Base-by-base conservation (phyloP, 495 filamentous ascomycete genomes). In the Podospora conica region DNA sequence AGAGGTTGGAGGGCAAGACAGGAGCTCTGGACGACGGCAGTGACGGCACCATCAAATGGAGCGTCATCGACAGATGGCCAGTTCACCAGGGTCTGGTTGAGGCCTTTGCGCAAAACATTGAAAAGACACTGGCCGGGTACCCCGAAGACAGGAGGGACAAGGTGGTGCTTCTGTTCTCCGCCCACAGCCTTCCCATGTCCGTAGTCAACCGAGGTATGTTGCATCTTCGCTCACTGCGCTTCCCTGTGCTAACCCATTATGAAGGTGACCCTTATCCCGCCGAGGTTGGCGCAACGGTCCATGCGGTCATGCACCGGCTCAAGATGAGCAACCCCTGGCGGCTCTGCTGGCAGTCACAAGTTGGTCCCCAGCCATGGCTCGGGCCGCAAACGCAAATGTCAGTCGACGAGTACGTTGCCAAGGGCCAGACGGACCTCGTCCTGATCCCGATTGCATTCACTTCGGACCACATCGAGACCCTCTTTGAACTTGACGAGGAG, bases 361-460 rank as follows among this genome's bases (percentile, higher is more conserved):
- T 99, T 60, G 96, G 96, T 18, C 96, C 96, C 2, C 89, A 86
- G 31, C 90, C 96, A 20, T 99, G 96, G 96, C 86, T 98, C 6
- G 96, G 96, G 12, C 93, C 96, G 29, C 96, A 98, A 76, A 98
- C 96, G 0, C 86, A 85, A 68, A 87, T 87, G 66, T 93, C 96
- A 0, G 96, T 99, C 15, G 85, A 92, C 73, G 81, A 90, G 33
- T 96, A 96, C 71, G 88, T 98, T 63, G 87, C 90, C 72, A 92
- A 95, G 74, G 94, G 93, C 2, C 90, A 96, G 73, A 94, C 89
- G 28, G 91, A 99, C 72, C 80, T 99, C 28, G 82, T 97, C 8
- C 83, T 99, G 3, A 92, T 99, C 66, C 96, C 96, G 1, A 95
- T 99, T 65, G 96, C 96, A 10, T 99, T 99, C 73, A 99, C 96